Evolutionary conservation across 2,329 filamentous ascomycete genomes (phyloP), one percentile per base, ranked within the genome.

Genomic region (Diaporthe vexans): DNA sequence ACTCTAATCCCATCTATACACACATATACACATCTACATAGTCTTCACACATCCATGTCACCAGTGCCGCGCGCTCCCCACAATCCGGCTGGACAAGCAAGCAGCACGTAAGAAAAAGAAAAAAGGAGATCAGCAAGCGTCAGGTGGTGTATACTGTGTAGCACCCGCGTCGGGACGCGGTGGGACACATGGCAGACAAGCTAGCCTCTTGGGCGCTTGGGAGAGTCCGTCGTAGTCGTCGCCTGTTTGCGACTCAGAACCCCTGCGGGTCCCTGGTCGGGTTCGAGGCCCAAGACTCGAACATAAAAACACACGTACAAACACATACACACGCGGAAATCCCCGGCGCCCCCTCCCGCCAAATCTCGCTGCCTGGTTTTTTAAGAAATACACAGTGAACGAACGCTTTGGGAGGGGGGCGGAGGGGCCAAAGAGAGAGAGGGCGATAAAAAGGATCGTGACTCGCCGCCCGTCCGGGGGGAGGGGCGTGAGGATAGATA

Each of bases 321-420:
- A 37, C 37, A 37, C 37, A 37, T 13, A 37, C 37, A 37, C 37
- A 13, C 48, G 7, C 48, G 63, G 63, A n/a, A 68, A 68, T 68
- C 63, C 46, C 63, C 63, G 63, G 48, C 11, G 19, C n/a, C 33
- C 33, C 40, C 40, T 29, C 58, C 15, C 37, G 19, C 58, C 40
- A 63, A 68, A 54, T 68, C 63, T 68, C 46, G 63, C 48, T 68
- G 63, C 63, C 63, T 68, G n/a, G 37, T 17, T 43, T 43, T 17
- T 5, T 19, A 19, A 40, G 1, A 21, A 26, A 15, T 52, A 52
- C 24, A 63, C 59, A 48, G 59, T 63, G 59, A 15, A 33, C 26
- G 19, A 35, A 61, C 37, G n/a, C 8, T 43, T 9, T 9, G 48
- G 24, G n/a, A 52, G 48, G 5, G 48, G 5, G 10, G 24, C 21